Evolutionary conservation across 768 basidiomycete genomes (phyloP), one percentile per base, ranked within the genome.

Genomic region (Tylopilus sp.): DNA sequence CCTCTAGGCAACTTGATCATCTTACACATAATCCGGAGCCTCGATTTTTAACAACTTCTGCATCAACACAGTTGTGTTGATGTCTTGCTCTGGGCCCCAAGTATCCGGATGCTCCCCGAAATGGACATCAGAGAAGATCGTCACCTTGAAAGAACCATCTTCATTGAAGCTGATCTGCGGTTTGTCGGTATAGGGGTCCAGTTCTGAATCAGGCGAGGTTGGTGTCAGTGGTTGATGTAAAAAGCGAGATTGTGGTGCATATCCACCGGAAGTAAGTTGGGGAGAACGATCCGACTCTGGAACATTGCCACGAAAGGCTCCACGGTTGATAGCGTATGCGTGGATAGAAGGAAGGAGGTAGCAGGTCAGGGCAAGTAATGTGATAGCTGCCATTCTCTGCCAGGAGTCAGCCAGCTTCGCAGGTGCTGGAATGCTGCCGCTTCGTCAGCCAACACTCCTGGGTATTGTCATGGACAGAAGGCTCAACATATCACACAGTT

Each of bases 91-190:
- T 19, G 82, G 82, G 0, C 87, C 86, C 81, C 84, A 85, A 9
- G 54, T 65, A 48, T 83, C 83, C 81, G 86, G 84, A 58, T 87
- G 84, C 68, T 89, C 87, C 25, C 88, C 87, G 55, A 78, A 88
- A 62, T 89, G 87, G 28, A 89, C 67, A 59, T 90, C 88, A 8
- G 85, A 86, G 65, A 89, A 87, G 7, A 88, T 75, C 14, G 82
- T 85, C 42, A 90, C 59, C 67, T 86, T 88, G 76, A 90, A 86
- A 2, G 80, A 80, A 3, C 82, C 83, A 62, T 86, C 78, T 0
- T 64, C 28, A 9, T 73, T 72, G 67, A 89, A 89, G 2, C 74
- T 76, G 16, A 89, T 55, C 13, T 79, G 78, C 14, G 77, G 77
- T 54, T 80, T 78, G 48, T 63, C 51, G 0, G 77, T 70, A 58